Evolutionary conservation across 2,329 filamentous ascomycete genomes (phyloP).

Genomic region (Arthrobotrys pseudoclavata): DNA sequence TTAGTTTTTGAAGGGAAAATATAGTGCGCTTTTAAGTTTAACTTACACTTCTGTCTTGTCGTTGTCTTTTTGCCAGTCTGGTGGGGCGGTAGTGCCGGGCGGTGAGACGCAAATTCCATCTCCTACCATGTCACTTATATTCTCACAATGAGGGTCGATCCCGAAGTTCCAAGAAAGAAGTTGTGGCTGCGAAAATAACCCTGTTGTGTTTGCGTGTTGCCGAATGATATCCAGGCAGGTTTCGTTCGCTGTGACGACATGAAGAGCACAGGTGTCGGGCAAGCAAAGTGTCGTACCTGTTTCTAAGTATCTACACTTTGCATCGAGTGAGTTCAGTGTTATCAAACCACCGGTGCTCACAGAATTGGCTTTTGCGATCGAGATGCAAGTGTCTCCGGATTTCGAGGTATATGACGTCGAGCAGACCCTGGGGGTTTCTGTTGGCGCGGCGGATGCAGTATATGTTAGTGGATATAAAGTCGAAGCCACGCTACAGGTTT

Average conservation of each 20-base stretch:
- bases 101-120: slow-evolving; percentile 25
- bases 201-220: slow-evolving; percentile 17
- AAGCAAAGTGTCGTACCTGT: slow-evolving; percentile 14
- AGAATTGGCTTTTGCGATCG: slow-evolving; percentile 31
- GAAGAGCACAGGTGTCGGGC: slow-evolving; percentile 6
- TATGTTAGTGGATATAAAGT: slow-evolving; percentile 20
- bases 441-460: slow-evolving; percentile 12
- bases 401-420: slow-evolving; percentile 14
- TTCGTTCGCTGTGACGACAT: slow-evolving; percentile 20
- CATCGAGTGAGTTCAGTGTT: slow-evolving; percentile 13
- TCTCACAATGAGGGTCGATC: slow-evolving; percentile 14
- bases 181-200: slow-evolving; percentile 19
- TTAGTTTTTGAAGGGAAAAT: not conserved
- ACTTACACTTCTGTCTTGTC: slow-evolving; percentile 20
- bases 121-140: slow-evolving; percentile 13
- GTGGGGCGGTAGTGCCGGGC: slow-evolving; percentile 10
- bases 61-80: slow-evolving; percentile 17
- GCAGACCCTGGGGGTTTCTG: slow-evolving; percentile 1
- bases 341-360: slow-evolving; percentile 12
- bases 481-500: slow-evolving; percentile 9
- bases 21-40: not conserved
- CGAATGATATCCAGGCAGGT: slow-evolving; percentile 20
- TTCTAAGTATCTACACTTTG: slow-evolving; percentile 19
- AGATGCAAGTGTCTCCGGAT: slow-evolving; percentile 19
- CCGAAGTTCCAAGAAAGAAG: slow-evolving; percentile 18